phyloP scores from a whole-genome alignment of 352 stramenopile species.

The Phytophthora hybrid region DNA sequence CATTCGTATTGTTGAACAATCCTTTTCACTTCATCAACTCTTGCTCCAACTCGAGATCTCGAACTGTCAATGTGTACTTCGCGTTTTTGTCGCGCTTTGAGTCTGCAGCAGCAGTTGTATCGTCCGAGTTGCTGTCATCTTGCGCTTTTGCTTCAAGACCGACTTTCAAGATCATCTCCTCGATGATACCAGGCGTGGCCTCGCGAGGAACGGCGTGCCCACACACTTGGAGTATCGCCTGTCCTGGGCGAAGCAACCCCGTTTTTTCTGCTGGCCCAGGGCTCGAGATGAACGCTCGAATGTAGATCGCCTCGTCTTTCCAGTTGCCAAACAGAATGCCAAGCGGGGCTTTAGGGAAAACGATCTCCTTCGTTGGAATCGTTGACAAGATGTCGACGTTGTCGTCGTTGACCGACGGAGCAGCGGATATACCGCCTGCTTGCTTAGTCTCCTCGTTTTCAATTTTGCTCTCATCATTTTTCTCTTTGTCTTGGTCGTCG shows the following conservation, averaged over 20 bases:
- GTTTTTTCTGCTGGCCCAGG: constrained; percentile 76
- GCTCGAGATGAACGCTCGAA: constrained; percentile 85
- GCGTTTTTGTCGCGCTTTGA: constrained; percentile 35
- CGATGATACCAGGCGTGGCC: constrained; percentile 59
- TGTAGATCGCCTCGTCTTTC: constrained; percentile 80
- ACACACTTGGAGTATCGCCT: constrained; percentile 83
- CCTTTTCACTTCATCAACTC: constrained; percentile 71
- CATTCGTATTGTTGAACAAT: constrained; percentile 2
- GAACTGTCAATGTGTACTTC: constrained; percentile 74
- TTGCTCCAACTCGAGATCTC: constrained; percentile 82
- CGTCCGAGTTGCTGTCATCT: constrained; percentile 11
- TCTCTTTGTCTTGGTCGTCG: constrained; percentile 1
- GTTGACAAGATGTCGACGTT: constrained; percentile 28
- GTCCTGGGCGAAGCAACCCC: constrained; percentile 61
- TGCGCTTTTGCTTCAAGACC: constrained; percentile 22
- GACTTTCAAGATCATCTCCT: constrained; percentile 79
- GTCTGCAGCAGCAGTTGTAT: constrained; percentile 17
- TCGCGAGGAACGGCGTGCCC: constrained; percentile 68
- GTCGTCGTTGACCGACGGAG: background rate
- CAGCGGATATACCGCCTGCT: constrained; percentile 1
- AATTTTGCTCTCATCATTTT: constrained; percentile 4
- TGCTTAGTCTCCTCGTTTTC: constrained; percentile 28
- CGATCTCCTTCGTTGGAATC: constrained; percentile 54
- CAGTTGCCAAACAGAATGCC: constrained; percentile 88
- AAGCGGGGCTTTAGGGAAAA: constrained; percentile 71